Conservation (phyloP, 768 basidiomycete species). For the Leccinellum luteum region DNA sequence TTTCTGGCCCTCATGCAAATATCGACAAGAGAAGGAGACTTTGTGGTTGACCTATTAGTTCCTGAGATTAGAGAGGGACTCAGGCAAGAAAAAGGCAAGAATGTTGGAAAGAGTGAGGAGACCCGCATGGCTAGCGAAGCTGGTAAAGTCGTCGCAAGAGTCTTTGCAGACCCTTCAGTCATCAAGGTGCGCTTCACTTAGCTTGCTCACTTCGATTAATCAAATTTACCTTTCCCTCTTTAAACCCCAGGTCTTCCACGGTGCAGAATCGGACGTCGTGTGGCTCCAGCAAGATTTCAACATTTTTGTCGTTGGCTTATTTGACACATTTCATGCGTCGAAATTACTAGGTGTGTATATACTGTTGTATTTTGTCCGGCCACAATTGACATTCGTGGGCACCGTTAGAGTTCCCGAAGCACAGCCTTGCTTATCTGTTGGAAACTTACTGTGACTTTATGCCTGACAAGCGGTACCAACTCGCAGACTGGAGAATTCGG, state of each 20-base stretch:
- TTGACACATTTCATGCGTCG: slow-evolving; percentile 96
- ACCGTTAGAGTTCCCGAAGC: slow-evolving; percentile 68
- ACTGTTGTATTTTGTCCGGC: background rate
- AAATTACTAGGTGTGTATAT: slow-evolving; percentile 62
- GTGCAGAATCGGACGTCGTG: slow-evolving; percentile 88
- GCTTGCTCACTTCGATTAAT: background rate
- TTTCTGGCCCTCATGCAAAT: slow-evolving; percentile 95
- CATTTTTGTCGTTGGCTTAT: slow-evolving; percentile 91
- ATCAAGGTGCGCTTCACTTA: slow-evolving; percentile 61
- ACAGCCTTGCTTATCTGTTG: slow-evolving; percentile 81
- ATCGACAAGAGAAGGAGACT: slow-evolving; percentile 81
- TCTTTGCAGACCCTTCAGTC: slow-evolving; percentile 76
- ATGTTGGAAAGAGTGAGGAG: slow-evolving; percentile 7
- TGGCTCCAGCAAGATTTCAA: slow-evolving; percentile 98
- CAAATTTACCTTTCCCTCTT: background rate
- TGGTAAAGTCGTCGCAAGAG: slow-evolving; percentile 46
- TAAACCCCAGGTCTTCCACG: slow-evolving; percentile 76
- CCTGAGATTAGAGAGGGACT: slow-evolving; percentile 65
- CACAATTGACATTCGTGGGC: background rate
- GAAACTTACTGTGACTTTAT: slow-evolving; percentile 87
- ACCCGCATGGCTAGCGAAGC: slow-evolving; percentile 22
- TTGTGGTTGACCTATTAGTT: slow-evolving; percentile 77
- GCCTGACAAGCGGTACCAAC: slow-evolving; percentile 93
- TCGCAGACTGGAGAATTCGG: slow-evolving; percentile 97
- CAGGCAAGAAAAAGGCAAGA: slow-evolving; percentile 53